Evolutionary conservation across 176 grass and related monocot genomes (phyloP).

Genomic region (Juncus inflexus): DNA sequence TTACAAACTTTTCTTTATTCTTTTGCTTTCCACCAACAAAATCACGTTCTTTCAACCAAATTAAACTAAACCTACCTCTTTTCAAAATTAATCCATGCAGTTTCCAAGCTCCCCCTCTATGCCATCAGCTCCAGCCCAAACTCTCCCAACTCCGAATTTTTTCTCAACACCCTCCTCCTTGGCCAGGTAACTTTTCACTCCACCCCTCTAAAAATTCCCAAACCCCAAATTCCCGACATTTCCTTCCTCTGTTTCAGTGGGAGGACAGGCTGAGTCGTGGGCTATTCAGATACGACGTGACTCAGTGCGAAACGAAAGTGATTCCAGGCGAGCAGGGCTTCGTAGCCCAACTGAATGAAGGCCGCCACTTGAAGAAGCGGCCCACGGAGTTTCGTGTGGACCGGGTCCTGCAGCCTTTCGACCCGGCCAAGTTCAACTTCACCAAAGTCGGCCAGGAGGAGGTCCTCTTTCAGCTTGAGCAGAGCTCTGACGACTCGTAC

Average conservation of each 20-base stretch:
- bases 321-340: conserved; percentile 83
- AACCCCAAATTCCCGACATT: not conserved
- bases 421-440: conserved; percentile 78
- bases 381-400: conserved; percentile 90
- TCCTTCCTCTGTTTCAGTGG: conserved; percentile 42
- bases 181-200: conserved; percentile 50
- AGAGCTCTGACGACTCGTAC: conserved; percentile 24
- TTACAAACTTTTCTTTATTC: not conserved
- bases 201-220: not conserved
- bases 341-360: conserved; percentile 94
- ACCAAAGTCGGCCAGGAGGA: conserved; percentile 84
- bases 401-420: conserved; percentile 67
- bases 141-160: conserved; percentile 27
- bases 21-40: not conserved
- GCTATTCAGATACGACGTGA: conserved; percentile 94
- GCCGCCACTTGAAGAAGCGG: conserved; percentile 96
- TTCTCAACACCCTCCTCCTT: conserved; percentile 69
- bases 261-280: conserved; percentile 72
- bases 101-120: conserved; percentile 75
- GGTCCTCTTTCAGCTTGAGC: conserved; percentile 64
- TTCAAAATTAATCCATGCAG: conserved; percentile 34
- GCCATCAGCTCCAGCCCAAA: conserved; percentile 42
- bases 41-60: not conserved
- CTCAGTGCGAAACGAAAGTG: conserved; percentile 89
- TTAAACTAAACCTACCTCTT: not conserved